Base-by-base conservation (phyloP, 2,329 filamentous ascomycete genomes). In the Ampelomyces quisqualis region DNA sequence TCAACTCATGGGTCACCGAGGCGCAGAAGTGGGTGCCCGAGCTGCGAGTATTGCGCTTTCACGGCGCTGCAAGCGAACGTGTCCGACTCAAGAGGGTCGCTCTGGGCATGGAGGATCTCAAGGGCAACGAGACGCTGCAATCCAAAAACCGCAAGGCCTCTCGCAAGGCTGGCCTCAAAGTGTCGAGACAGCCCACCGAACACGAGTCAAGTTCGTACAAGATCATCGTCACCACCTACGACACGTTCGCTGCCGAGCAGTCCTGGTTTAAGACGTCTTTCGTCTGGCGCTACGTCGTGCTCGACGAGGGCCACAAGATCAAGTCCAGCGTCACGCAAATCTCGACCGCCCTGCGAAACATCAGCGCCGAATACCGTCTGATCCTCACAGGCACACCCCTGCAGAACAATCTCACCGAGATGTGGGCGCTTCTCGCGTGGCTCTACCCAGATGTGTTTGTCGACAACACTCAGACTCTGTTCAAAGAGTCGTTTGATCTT, bases 241-340 rank as follows among this genome's bases (percentile, higher is more conserved):
- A 98, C 66, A 96, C 95, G 68, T 94, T 98, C 71, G 96, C 96
- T 77, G 95, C 96, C 70, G 93, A 98, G 64, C 83, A 91, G 23
- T 88, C 89, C 0, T 79, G 97, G 60, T 77, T 98, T 26, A 94
- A 88, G 76, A 95, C 96, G 74, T 90, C 74, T 0, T 80, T 98
- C 69, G 94, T 96, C 70, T 98, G 93, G 93, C 86, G 95, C 58
- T 94, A 98, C 72, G 95, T 97, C 86, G 96, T 98, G 55, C 90
- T 98, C 48, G 93, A 98, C 58, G 93, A 98, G 76, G 93, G 93
- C 70, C 93, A 98, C 70, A 89, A 91, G 67, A 97, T 98, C 90
- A 98, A 98, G 79, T 98, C 96, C 71, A 72, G 72, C 23, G 57
- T 65, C 5, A 70, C 72, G 0, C 65, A 72, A 14, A 62, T 77